These are phyloP conservation scores for Cubamyces lactineus DNA, from an alignment of 768 basidiomycete genomes.

Conservation along the genomic window DNA sequence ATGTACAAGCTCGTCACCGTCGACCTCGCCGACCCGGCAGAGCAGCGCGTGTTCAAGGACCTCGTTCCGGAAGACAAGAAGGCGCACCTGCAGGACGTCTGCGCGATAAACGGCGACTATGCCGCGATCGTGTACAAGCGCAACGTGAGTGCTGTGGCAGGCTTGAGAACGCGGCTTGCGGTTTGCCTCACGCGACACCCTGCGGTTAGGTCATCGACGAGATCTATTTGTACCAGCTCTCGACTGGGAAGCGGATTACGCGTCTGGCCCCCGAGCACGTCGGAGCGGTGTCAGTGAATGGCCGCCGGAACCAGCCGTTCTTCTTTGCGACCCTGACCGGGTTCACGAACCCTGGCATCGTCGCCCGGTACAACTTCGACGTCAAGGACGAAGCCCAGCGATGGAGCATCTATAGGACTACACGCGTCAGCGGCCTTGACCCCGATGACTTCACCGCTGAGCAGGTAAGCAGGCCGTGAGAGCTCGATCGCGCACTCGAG, in stretches of 20 bases:
- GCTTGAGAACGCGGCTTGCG: neutral
- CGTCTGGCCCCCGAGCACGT: slow-evolving; percentile 70
- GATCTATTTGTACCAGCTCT: slow-evolving; percentile 65
- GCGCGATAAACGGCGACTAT: slow-evolving; percentile 55
- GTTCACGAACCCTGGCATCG: slow-evolving; percentile 73
- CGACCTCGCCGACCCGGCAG: slow-evolving; percentile 52
- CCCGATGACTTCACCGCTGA: slow-evolving; percentile 69
- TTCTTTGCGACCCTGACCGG: slow-evolving; percentile 68
- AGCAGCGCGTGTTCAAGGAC: slow-evolving; percentile 51
- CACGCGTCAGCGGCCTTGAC: slow-evolving; percentile 60
- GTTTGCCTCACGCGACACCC: neutral
- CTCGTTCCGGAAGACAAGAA: slow-evolving; percentile 71
- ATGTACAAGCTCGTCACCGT: slow-evolving; percentile 67
- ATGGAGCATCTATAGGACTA: slow-evolving; percentile 62
- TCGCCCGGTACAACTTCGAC: slow-evolving; percentile 64
- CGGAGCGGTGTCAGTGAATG: slow-evolving; percentile 58
- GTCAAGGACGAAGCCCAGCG: slow-evolving; percentile 45
- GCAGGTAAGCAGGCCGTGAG: slow-evolving; percentile 46
- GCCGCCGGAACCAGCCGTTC: slow-evolving; percentile 55
- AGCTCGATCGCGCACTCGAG: too few relatives aligned
- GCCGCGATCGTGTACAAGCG: slow-evolving; percentile 69
- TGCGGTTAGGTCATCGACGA: slow-evolving; percentile 70
- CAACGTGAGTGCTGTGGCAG: slow-evolving; percentile 52
- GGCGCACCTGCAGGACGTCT: slow-evolving; percentile 57
- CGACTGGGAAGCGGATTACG: slow-evolving; percentile 52